Evolutionary conservation across 805 yeast genomes (phyloP), one percentile per base, ranked within the genome.

Genomic region (Hanseniaspora singularis): DNA sequence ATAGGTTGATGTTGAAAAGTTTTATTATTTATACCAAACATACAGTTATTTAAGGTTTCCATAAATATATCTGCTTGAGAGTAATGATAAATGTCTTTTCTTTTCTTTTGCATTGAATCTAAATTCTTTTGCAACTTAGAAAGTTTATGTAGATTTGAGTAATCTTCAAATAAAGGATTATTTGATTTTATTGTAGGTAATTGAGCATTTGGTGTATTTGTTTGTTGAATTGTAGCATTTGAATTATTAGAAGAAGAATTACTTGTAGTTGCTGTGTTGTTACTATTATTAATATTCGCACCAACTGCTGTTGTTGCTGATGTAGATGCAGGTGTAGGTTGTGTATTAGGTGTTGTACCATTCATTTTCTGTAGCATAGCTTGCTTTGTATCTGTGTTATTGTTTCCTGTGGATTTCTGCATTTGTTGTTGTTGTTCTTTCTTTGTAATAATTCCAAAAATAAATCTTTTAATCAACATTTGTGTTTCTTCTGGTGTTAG

Each of bases 391-490:
- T 52, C 53, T 12, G 50, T 36, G 15, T 51, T 40, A 11, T 53
- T 54, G 24, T 46, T 52, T 5, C 52, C 53, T 5, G 50, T 39
- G 24, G 40, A 19, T 20, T 39, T 50, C 33, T 49, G 49, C 14
- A 27, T 45, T 18, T 40, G 45, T 33, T 38, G 43, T 20, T 44
- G 42, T 45, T 62, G 65, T 33, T 62, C 56, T 49, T 61, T 63
- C 36, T 60, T 61, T 40, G 62, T 52, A 4, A 63, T 64, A 51
- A 61, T 61, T 48, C 62, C 65, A 44, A 61, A 61, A 40, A 63
- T 61, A 50, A 60, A 63, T 43, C 62, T 62, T 51, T 62, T 60
- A 28, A 63, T 61, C 33, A 61, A 58, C 39, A 54, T 55, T 34
- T 60, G 64, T 26, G 52, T 52, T 46, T 53, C 54, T 39, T 53